Conservation (phyloP, 768 basidiomycete genomes). For the Kwoniella sp. region DNA sequence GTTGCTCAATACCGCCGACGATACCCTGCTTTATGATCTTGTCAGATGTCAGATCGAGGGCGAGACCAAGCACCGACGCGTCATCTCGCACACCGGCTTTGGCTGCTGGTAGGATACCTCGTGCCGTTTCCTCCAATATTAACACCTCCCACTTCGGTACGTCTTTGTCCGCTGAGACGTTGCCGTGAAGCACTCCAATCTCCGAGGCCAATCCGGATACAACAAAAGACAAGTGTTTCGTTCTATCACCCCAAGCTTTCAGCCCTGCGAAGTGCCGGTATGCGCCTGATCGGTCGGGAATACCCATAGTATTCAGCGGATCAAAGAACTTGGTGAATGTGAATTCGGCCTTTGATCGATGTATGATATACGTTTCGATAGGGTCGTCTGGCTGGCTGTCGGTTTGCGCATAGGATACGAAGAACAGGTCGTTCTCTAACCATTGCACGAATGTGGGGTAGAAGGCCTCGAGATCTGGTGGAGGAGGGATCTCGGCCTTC, state of each 20-base stretch:
- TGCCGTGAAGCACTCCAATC: conserved; percentile 52
- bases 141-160: conserved; percentile 48
- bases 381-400: conserved; percentile 47
- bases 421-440: conserved; percentile 59
- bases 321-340: conserved; percentile 54
- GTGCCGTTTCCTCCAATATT: conserved; percentile 54
- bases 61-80: conserved; percentile 54
- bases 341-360: conserved; percentile 42
- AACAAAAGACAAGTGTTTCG: conserved; percentile 55
- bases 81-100: conserved; percentile 50
- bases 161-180: conserved; percentile 22
- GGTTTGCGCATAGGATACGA: conserved; percentile 51
- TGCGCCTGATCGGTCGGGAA: conserved; percentile 45
- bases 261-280: conserved; percentile 46
- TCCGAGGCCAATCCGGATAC: conserved; percentile 53
- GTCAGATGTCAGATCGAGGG: conserved; percentile 53
- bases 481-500: conserved; percentile 53
- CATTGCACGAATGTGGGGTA: conserved; percentile 52
- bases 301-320: conserved; percentile 53
- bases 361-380: conserved; percentile 53
- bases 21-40: conserved; percentile 48
- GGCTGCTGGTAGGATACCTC: conserved; percentile 51
- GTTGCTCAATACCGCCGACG: conserved; percentile 51
- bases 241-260: conserved; percentile 51
- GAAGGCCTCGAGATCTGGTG: conserved; percentile 30